Percentiles rank a stretch among this genome's conserved stretches.
phyloP scores from a whole-genome alignment of 805 yeast genomes.

The Candida cerambycidarum region DNA sequence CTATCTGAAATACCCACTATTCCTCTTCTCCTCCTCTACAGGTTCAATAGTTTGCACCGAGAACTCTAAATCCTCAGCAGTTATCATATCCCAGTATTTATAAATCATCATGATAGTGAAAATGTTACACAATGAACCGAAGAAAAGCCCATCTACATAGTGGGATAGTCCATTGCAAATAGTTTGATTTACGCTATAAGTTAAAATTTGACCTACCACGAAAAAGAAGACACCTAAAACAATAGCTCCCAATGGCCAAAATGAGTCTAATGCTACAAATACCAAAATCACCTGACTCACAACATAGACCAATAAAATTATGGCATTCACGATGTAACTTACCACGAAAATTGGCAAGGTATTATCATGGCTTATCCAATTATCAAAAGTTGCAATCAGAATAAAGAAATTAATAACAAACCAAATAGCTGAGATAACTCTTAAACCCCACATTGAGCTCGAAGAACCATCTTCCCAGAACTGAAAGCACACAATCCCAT shows the following conservation, averaged over 20 bases:
- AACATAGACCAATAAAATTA: constrained; percentile 60
- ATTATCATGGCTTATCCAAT: constrained; percentile 51
- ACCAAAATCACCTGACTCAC: constrained; percentile 70
- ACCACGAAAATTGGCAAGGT: constrained; percentile 72
- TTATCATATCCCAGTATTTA: constrained; percentile 95
- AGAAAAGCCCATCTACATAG: constrained; percentile 87
- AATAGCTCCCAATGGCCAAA: constrained; percentile 92
- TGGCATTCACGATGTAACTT: constrained; percentile 68
- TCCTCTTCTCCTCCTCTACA: constrained; percentile 32
- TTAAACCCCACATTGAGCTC: constrained; percentile 56
- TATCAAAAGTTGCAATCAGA: constrained; percentile 68
- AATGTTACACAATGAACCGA: constrained; percentile 76
- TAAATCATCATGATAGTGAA: constrained; percentile 92
- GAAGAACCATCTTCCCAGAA: constrained; percentile 93
- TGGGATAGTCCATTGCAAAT: constrained; percentile 77
- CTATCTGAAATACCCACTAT: constrained; percentile 13
- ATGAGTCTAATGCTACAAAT: constrained; percentile 62
- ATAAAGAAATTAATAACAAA: constrained; percentile 68
- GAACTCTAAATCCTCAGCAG: constrained; percentile 92
- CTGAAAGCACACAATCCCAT: constrained; percentile 83
- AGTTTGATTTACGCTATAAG: constrained; percentile 63
- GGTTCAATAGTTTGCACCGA: constrained; percentile 56
- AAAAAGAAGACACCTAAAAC: constrained; percentile 70
- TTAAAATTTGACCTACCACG: constrained; percentile 72
- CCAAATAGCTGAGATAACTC: constrained; percentile 52